Base-by-base conservation (phyloP, 2,329 filamentous ascomycete genomes). In the Xylariales sp. region DNA sequence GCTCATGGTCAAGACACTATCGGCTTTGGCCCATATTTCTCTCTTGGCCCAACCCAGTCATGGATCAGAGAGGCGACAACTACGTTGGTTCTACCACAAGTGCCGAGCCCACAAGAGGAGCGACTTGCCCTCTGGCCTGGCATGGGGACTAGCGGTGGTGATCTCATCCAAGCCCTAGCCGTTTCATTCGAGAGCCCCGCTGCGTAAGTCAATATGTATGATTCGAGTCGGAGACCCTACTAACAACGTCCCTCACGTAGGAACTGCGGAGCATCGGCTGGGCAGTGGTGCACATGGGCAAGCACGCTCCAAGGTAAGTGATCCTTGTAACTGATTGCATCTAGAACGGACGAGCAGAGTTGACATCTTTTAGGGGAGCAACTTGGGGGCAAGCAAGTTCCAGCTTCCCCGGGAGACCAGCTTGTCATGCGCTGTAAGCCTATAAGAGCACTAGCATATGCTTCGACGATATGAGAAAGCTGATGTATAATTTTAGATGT, bases 261-360 rank as follows among this genome's bases (percentile, higher is more conserved):
- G 18, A 76, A 78, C 67, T 78, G 76, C 32, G 76, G 76, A 5
- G 76, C 71, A 0, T 74, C 45, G 0, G 56, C 68, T 9, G 77
- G 77, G 28, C 75, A 78, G 55, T 78, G 77, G 77, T 78, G 77
- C 52, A 73, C 72, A 1, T 78, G 76, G 72, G 77, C 76, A 9
- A 78, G 76, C 50, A 77, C 75, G 0, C 72, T 78, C 7, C 70
- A 78, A 57, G 65, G 67, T 67, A 54, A 49, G 53, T 36, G 23
- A 3, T 32, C 7, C 5, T 54, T 12, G 3, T 49, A 30, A 8
- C n/a, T 3, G 5, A 18, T n/a, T 6, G 32, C 8, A 10, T 8
- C 8, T 8, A 28, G 56, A 23, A 16, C 53, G 6, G 49, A 49
- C 2, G 28, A 28, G 46, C 2, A 46, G 28, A 3, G 34, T n/a